phyloP scores from a whole-genome alignment of 129 eudicot species.

The Tagetes patula region DNA sequence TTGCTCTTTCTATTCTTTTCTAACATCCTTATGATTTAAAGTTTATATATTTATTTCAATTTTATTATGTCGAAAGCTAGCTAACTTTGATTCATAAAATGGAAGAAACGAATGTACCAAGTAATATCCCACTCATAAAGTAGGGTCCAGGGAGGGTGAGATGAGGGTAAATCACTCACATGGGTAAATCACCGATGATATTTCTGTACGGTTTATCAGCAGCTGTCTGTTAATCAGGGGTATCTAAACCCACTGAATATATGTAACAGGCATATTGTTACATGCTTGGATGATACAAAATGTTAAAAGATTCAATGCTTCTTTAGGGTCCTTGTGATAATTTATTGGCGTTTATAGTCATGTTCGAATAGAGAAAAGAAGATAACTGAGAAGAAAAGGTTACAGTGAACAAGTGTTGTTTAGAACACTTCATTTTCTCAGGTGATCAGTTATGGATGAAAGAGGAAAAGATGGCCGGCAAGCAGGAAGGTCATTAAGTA shows the following conservation, averaged over 20 bases:
- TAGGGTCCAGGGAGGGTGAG: too few relatives aligned
- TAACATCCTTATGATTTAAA: not conserved
- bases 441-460: constrained; percentile 17
- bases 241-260: not conserved
- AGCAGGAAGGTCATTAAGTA: constrained; percentile 14
- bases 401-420: constrained; percentile 6
- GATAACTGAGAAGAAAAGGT: not conserved
- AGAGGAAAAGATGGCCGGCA: constrained; percentile 12
- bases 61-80: not conserved
- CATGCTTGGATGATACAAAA: not conserved
- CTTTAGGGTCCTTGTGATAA: not conserved
- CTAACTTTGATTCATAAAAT: not conserved
- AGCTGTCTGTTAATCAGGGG: too few relatives aligned
- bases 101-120: too few relatives aligned
- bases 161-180: too few relatives aligned
- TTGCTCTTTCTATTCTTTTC: constrained; percentile 3
- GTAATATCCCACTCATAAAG: too few relatives aligned
- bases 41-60: not conserved
- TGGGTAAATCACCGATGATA: not conserved
- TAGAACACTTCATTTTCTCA: not conserved
- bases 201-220: not conserved
- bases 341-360: not conserved
- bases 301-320: not conserved
- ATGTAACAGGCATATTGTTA: not conserved
- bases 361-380: constrained; percentile 8